Conservation (phyloP, 148 eudicot genomes). For the Fagopyrum esculentum region DNA sequence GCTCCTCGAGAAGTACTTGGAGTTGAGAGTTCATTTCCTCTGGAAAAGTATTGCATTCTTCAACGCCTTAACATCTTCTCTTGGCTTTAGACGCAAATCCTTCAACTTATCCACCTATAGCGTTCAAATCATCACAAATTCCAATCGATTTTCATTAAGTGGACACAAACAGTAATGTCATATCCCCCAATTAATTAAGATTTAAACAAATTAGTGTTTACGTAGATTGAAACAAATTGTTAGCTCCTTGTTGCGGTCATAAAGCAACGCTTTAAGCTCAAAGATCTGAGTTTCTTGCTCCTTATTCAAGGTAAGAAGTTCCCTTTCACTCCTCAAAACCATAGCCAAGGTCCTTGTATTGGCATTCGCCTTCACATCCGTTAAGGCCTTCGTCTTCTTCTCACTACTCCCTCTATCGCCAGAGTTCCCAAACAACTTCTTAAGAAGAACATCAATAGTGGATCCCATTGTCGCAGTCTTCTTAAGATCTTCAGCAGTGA, state of each 20-base stretch:
- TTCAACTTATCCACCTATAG: slow-evolving; percentile 75
- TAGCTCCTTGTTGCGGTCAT: slow-evolving; percentile 62
- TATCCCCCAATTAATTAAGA: background rate
- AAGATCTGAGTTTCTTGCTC: slow-evolving; percentile 51
- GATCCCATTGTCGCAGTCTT: slow-evolving; percentile 30
- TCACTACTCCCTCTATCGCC: slow-evolving; percentile 17
- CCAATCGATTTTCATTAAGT: background rate
- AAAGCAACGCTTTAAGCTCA: slow-evolving; percentile 42
- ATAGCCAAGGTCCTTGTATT: slow-evolving; percentile 77
- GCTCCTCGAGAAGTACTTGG: slow-evolving; percentile 52
- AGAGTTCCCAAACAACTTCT: slow-evolving; percentile 53
- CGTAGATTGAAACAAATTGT: background rate
- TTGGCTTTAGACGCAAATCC: slow-evolving; percentile 88
- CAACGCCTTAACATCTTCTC: slow-evolving; percentile 80
- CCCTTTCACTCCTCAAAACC: slow-evolving; percentile 92
- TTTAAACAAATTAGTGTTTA: background rate
- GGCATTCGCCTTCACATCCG: slow-evolving; percentile 59
- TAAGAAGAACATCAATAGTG: slow-evolving; percentile 32
- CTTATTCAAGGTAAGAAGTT: slow-evolving; percentile 56
- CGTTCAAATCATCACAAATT: background rate
- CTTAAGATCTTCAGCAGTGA: slow-evolving; percentile 62
- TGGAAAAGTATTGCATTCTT: slow-evolving; percentile 78
- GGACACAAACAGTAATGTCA: background rate
- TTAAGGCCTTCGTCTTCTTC: slow-evolving; percentile 48
- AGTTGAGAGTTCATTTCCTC: slow-evolving; percentile 65